Percentiles rank a stretch among this genome's conserved stretches.
phyloP scores from a whole-genome alignment of 306 rosid species.

The peach (Prunus persica) region Prunus_persica_NCBIv2 NC_034009.1:24019501-24020000 shows the following conservation, averaged over 20 bases:
- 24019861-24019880: neutral
- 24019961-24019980: slow-evolving; percentile 30
- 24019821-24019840: slow-evolving; percentile 15
- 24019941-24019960: neutral
- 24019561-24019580: neutral
- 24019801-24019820: neutral
- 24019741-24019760: slow-evolving; percentile 13
- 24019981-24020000: slow-evolving; percentile 29
- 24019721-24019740: neutral
- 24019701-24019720: neutral
- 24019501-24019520: slow-evolving; percentile 14
- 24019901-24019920: no score
- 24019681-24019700: neutral
- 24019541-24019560: slow-evolving; percentile 13
- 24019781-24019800: neutral
- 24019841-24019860: slow-evolving; percentile 41
- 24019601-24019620: no score
- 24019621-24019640: no score
- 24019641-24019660: neutral
- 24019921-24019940: neutral
- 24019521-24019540: slow-evolving; percentile 1
- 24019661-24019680: neutral
- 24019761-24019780: neutral
- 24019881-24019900: no score
- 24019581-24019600: neutral